Evolutionary conservation across 306 rosid genomes (phyloP), one percentile per base, ranked within the genome.

Genomic region (Medicago ruthenica): DNA sequence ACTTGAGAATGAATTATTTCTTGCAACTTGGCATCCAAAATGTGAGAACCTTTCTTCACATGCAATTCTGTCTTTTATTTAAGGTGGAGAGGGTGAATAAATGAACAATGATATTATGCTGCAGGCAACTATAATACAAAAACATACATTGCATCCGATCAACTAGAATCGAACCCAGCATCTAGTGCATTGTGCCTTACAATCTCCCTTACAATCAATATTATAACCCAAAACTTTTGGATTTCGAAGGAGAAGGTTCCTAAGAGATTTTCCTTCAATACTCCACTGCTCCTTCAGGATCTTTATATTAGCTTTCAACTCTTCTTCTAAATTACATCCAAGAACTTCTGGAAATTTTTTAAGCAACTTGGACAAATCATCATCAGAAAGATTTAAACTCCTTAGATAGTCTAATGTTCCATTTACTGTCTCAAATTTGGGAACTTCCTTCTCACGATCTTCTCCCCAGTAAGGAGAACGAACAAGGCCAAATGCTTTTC

Each of bases 401-500:
- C 89, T 85, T 44, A 95, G 77, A 61, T 88, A 95, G 53, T 92
- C 91, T 71, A 95, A 41, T 81, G 70, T 82, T 65, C 63, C 91
- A 11, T 81, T 85, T 20, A 95, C 81, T 10, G 50, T 53, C 76
- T 92, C 90, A 0, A 83, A 54, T 17, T 83, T 88, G 36, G 97
- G 96, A 40, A 95, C 82, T 69, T 79, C 85, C 58, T 70, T 83
- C 61, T 83, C 76, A 14, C 97, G 89, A 41, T 87, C 93, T 78
- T 95, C 98, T 37, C 98, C 97, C 98, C 98, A 92, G 44, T 90
- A 95, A 48, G 98, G 97, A 2, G 98, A 92, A 75, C 85, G 94
- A 77, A 95, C 54, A 60, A 76, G 74, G 48, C 98, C 97, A 59
- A 92, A 95, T 18, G 98, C 98, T 83, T 90, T 92, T 75, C 97